phyloP scores from a whole-genome alignment of 306 rosid species.

The Prunus persica region Prunus_persica_NCBIv2 NC_034012.1:12817501-12818000 shows the following conservation, averaged over 20 bases:
- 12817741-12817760: not conserved
- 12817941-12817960: conserved; percentile 96
- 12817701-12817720: not conserved
- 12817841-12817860: conserved; percentile 25
- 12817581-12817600: not conserved
- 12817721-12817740: not conserved
- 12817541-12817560: too few relatives aligned
- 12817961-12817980: conserved; percentile 40
- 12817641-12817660: not conserved
- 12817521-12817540: too few relatives aligned
- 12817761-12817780: conserved; percentile 6
- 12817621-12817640: too few relatives aligned
- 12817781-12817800: not conserved
- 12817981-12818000: conserved; percentile 4
- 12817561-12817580: not conserved
- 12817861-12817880: conserved; percentile 29
- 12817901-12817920: conserved; percentile 77
- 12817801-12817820: conserved; percentile 8
- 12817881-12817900: conserved; percentile 83
- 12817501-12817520: not conserved
- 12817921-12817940: conserved; percentile 76
- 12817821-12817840: conserved; percentile 25
- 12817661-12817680: not conserved
- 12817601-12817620: not conserved
- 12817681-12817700: not conserved